These are phyloP conservation scores for Kernera saxatilis DNA, from an alignment of 345 rosid species.

Conservation along the genomic window DNA sequence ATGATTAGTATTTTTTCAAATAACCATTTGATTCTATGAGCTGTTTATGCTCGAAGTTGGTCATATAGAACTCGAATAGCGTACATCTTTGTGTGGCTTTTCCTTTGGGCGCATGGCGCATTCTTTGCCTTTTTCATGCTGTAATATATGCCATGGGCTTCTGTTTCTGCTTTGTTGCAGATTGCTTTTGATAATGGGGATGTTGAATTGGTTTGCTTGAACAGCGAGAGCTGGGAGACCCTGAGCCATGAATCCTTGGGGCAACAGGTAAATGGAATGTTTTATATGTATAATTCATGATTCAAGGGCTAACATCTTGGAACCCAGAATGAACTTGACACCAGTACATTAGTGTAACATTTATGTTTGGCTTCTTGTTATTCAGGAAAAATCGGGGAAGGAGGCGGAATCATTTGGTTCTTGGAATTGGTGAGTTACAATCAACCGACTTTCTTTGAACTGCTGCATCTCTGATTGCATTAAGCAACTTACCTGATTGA, in stretches of 20 bases:
- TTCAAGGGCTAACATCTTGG: constrained; percentile 1
- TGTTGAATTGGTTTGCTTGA: constrained; percentile 45
- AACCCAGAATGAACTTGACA: constrained; percentile 6
- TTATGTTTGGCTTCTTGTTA: neutral
- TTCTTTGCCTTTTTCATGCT: neutral
- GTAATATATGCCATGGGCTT: neutral
- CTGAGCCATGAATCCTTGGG: constrained; percentile 32
- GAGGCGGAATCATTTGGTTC: constrained; percentile 31
- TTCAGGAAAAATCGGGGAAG: constrained; percentile 33
- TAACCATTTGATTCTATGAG: neutral
- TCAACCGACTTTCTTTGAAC: constrained; percentile 6
- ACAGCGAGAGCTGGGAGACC: constrained; percentile 48
- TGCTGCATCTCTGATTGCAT: neutral
- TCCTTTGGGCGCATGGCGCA: neutral
- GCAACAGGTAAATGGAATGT: constrained; percentile 36
- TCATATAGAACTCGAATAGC: neutral
- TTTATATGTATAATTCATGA: neutral
- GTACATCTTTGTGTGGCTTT: neutral
- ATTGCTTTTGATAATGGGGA: constrained; percentile 46
- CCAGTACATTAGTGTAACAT: constrained; percentile 1
- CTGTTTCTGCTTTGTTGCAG: constrained; percentile 29
- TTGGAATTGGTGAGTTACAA: constrained; percentile 40
- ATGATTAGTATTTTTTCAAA: neutral
- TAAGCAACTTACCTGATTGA: no score
- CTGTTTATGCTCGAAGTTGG: neutral